These are phyloP conservation scores for Beauveria bassiana DNA, from an alignment of 2,329 filamentous ascomycete genomes.

Conservation along the genomic window DNA sequence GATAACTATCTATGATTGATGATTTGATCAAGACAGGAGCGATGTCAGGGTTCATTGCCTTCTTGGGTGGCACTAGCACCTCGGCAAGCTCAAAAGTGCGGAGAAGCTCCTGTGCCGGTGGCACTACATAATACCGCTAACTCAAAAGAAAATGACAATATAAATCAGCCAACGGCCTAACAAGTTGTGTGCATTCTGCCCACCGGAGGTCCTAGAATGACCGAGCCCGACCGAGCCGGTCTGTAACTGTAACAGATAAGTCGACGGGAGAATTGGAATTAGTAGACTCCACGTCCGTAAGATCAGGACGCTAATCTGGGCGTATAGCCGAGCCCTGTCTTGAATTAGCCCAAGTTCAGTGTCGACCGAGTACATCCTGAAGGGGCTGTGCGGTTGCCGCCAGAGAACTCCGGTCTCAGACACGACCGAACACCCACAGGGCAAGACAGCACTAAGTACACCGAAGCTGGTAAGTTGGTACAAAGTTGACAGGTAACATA, in stretches of 20 bases:
- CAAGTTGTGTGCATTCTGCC: neutral
- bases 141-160: neutral
- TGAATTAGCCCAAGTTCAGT: too few relatives aligned
- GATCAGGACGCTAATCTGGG: neutral
- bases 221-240: neutral
- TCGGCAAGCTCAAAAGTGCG: slow-evolving; percentile 10
- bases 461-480: too few relatives aligned
- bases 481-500: too few relatives aligned
- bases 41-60: neutral
- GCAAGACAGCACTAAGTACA: neutral
- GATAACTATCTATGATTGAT: neutral
- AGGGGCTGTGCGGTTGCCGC: neutral
- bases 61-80: slow-evolving; percentile 2
- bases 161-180: neutral
- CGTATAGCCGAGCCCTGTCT: too few relatives aligned
- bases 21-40: too few relatives aligned
- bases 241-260: neutral
- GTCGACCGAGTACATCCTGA: too few relatives aligned
- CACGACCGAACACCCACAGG: neutral
- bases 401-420: neutral
- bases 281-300: too few relatives aligned
- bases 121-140: neutral
- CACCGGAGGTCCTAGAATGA: neutral
- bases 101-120: slow-evolving; percentile 3
- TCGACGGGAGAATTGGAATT: too few relatives aligned